These are phyloP conservation scores for Skeletonema potamos DNA, from an alignment of 108 stramenopile genomes.

Conservation along the genomic window DNA sequence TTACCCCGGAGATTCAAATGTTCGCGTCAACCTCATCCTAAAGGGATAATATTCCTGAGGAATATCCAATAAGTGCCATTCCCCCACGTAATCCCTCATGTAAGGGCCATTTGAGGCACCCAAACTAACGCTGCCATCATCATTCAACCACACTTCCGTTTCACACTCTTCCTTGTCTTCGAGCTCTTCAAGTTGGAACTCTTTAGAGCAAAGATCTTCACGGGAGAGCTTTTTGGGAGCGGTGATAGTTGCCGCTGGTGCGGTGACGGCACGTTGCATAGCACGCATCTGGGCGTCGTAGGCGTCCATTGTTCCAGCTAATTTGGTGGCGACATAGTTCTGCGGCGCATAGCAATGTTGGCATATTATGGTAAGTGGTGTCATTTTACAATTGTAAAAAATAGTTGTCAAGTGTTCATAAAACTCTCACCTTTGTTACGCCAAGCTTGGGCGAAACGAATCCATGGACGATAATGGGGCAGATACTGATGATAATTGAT, in stretches of 20 bases:
- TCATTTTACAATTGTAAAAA: not conserved
- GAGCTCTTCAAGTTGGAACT: conserved; percentile 52
- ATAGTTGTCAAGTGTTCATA: not conserved
- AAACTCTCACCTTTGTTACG: not conserved
- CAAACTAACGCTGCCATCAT: conserved; percentile 33
- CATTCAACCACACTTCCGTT: conserved; percentile 40
- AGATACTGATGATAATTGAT: not conserved
- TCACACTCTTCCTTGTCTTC: conserved; percentile 47
- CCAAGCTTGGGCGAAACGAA: not conserved
- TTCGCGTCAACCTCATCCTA: conserved; percentile 42
- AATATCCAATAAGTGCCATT: conserved; percentile 41
- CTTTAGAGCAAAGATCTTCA: conserved; percentile 32
- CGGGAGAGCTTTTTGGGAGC: not conserved
- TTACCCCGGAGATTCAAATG: conserved; percentile 36
- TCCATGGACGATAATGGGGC: not conserved
- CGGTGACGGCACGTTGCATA: not conserved
- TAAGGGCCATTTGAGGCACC: conserved; percentile 40
- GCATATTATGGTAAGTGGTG: not conserved
- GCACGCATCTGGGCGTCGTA: not conserved
- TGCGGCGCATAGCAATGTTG: not conserved
- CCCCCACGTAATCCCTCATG: conserved; percentile 14
- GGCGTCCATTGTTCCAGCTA: not conserved
- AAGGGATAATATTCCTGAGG: conserved; percentile 38
- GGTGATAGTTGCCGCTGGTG: not conserved
- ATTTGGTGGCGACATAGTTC: not conserved